These are phyloP conservation scores for Pythium diclinum DNA, from an alignment of 352 stramenopile genomes.

Conservation along the genomic window DNA sequence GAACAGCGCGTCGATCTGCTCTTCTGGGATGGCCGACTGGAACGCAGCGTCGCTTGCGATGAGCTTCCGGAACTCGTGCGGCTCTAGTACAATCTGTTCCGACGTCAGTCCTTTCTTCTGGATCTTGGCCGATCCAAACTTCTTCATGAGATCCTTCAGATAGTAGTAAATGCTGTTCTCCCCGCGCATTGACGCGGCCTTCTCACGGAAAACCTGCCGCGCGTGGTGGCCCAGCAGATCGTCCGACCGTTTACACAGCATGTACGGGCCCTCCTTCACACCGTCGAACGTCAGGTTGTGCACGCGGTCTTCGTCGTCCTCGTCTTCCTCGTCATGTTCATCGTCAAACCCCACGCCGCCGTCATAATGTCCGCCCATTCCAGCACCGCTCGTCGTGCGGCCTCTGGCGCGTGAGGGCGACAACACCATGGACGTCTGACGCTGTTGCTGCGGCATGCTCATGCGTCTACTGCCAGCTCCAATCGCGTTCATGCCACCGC, in stretches of 20 bases:
- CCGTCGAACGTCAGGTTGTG: constrained; percentile 76
- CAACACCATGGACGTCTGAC: constrained; percentile 6
- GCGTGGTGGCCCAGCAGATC: constrained; percentile 77
- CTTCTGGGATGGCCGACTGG: constrained; percentile 59
- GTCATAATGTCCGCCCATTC: not conserved
- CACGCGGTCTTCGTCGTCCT: constrained; percentile 45
- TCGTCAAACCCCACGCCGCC: constrained; percentile 3
- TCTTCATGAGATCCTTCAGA: constrained; percentile 79
- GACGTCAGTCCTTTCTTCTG: constrained; percentile 37
- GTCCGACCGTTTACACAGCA: constrained; percentile 84
- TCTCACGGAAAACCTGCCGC: constrained; percentile 81
- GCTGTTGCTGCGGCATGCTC: constrained; percentile 17
- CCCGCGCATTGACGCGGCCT: constrained; percentile 72
- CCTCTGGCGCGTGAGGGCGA: constrained; percentile 1
- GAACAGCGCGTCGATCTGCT: constrained; percentile 75
- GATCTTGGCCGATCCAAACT: constrained; percentile 43
- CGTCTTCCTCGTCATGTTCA: constrained; percentile 15
- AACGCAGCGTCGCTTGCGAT: constrained; percentile 77
- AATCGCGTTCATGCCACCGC: not conserved
- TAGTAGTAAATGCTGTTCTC: constrained; percentile 86
- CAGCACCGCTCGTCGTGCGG: constrained; percentile 1
- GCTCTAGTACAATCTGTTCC: constrained; percentile 51
- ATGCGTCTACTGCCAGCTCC: constrained; percentile 3
- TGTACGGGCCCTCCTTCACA: constrained; percentile 72
- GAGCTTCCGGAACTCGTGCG: constrained; percentile 75